Conservation (phyloP, 2,329 filamentous ascomycete species). For the Scortechinia acanthostroma region DNA sequence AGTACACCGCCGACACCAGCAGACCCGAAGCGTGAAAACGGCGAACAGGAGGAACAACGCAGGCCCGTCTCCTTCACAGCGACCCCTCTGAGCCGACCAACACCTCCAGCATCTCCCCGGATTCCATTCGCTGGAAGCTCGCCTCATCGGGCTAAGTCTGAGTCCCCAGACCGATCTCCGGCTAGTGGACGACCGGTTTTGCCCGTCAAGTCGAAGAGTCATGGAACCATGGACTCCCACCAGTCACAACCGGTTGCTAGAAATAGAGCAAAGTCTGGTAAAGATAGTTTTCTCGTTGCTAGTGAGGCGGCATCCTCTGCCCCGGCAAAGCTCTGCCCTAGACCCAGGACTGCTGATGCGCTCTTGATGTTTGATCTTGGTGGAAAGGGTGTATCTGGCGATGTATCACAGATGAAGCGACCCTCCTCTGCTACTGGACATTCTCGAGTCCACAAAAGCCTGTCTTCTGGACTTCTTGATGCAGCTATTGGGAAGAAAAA, state of each 20-base stretch:
- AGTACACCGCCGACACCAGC: neutral
- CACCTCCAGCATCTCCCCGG: conserved; percentile 2
- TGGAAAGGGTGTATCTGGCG: neutral
- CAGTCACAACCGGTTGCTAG: neutral
- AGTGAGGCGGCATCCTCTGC: neutral
- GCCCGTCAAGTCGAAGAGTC: neutral
- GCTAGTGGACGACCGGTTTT: too few species aligned
- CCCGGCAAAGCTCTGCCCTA: neutral
- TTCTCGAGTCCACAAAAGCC: neutral
- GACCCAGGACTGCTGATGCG: conserved; percentile 1
- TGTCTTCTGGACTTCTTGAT: neutral
- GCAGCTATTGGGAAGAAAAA: neutral
- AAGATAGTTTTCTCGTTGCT: too few species aligned
- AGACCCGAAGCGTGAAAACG: neutral
- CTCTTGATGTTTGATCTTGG: neutral
- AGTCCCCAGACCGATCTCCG: too few species aligned
- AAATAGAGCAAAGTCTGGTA: neutral
- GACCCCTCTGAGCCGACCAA: neutral
- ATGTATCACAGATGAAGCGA: neutral
- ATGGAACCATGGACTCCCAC: neutral
- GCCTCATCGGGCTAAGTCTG: too few species aligned
- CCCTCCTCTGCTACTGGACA: neutral
- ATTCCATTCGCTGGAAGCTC: neutral
- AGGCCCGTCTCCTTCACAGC: neutral
- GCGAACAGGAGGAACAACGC: neutral